Conservation (phyloP, 306 rosid species). For the Herpetospermum pedunculosum region DNA sequence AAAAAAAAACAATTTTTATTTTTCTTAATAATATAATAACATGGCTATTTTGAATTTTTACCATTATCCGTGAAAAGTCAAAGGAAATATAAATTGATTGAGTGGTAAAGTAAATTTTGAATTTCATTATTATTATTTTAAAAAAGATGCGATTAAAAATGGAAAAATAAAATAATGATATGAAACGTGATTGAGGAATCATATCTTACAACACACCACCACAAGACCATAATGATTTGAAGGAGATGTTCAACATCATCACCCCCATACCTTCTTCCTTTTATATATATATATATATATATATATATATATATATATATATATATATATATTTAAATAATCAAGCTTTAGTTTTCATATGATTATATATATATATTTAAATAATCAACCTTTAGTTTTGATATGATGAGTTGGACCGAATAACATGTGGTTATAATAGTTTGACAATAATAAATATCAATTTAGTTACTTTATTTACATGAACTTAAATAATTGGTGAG, state of each 20-base stretch:
- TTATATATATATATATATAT: background rate
- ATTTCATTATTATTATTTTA: too few species aligned
- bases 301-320: background rate
- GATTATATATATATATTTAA: background rate
- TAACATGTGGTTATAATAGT: too few species aligned
- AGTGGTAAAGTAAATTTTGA: too few species aligned
- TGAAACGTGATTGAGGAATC: slow-evolving; percentile 3
- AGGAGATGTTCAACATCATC: background rate
- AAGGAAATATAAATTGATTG: background rate
- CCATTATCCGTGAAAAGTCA: background rate
- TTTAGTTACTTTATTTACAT: too few species aligned
- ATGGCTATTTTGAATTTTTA: background rate
- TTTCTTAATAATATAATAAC: background rate
- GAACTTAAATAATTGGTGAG: too few species aligned
- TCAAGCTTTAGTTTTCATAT: background rate
- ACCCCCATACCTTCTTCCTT: background rate
- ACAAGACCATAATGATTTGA: background rate
- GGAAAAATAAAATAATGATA: background rate
- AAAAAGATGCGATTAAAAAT: background rate
- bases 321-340: background rate
- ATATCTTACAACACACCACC: background rate
- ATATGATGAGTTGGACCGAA: background rate
- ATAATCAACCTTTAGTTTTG: background rate
- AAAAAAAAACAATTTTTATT: background rate
- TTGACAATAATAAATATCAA: too few species aligned